Evolutionary conservation across 257 asterid species (phyloP).

Genomic region (Solanum neorickii): DNA sequence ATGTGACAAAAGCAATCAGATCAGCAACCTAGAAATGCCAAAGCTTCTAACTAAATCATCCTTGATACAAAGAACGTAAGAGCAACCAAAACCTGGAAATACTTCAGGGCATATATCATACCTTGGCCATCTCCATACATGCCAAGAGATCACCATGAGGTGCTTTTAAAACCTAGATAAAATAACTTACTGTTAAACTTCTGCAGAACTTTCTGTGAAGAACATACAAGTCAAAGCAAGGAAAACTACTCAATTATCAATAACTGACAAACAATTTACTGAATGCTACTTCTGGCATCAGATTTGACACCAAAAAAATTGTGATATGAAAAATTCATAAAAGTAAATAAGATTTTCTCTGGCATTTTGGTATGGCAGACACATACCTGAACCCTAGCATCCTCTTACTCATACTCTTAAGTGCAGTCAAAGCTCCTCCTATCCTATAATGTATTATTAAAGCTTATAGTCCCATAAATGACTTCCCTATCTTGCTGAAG

Average conservation of each 20-base stretch:
- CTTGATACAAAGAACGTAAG: neutral
- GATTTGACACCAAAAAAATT: neutral
- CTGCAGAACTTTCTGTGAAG: neutral
- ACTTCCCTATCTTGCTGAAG: neutral
- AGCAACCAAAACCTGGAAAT: neutral
- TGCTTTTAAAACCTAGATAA: constrained; percentile 71
- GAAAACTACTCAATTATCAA: neutral
- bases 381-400: neutral
- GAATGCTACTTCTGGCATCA: neutral
- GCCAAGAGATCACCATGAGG: constrained; percentile 77
- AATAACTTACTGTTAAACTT: constrained; percentile 4
- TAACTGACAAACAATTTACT: neutral
- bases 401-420: neutral
- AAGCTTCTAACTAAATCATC: neutral
- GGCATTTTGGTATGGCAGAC: neutral
- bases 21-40: constrained; percentile 65
- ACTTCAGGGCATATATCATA: constrained; percentile 9
- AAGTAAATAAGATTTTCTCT: neutral
- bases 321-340: neutral
- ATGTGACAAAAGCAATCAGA: constrained; percentile 93
- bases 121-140: constrained; percentile 99
- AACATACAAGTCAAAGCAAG: neutral
- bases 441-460: neutral
- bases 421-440: neutral
- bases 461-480: neutral